Evolutionary conservation across 257 asterid species (phyloP), one percentile per base, ranked within the genome.

Genomic region (Misopates orontium): DNA sequence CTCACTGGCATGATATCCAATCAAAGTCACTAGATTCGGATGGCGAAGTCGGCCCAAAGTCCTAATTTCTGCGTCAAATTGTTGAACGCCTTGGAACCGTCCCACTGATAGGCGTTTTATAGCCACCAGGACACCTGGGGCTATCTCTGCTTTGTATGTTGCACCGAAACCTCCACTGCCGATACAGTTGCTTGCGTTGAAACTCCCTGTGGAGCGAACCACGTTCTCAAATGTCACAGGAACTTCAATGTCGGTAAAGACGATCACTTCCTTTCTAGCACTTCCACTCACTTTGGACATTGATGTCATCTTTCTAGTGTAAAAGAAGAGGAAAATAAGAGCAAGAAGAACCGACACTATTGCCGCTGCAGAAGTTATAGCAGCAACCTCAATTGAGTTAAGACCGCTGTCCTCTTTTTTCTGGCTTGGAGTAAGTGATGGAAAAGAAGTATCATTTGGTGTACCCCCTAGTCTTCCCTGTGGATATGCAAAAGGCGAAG

Each of bases 121-220:
- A 16, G 97, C 99, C 15, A 90, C 90, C 0, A 93, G 77, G 57
- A 81, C 78, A 23, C 97, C 97, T 0, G 97, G 92, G 1, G 99
- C 84, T 13, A 93, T 77, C 77, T 90, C 96, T 13, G 97, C 99
- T 72, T 93, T 93, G 89, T 83, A 90, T 11, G 99, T 93, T 17
- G 99, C 90, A 42, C 97, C 99, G 42, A 93, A 93, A 21, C 97
- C 99, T 28, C 96, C 97, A n/a, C 82, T 89, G 32, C 98, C 98
- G 0, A 92, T 92, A 77, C 97, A 89, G 76, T 92, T 92, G 67
- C 87, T 87, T 0, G 97, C 97, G 13, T 85, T 89, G 70, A 92
- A 92, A 64, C 86, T 77, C 31, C 85, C 90, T 0, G 98, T 88
- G 10, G 95, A 91, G 5, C 80, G 83, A 47, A 87, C 97, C 6